Evolutionary conservation across 208 protist species (phyloP).

Genomic region (Trypanosoma grayi): DNA sequence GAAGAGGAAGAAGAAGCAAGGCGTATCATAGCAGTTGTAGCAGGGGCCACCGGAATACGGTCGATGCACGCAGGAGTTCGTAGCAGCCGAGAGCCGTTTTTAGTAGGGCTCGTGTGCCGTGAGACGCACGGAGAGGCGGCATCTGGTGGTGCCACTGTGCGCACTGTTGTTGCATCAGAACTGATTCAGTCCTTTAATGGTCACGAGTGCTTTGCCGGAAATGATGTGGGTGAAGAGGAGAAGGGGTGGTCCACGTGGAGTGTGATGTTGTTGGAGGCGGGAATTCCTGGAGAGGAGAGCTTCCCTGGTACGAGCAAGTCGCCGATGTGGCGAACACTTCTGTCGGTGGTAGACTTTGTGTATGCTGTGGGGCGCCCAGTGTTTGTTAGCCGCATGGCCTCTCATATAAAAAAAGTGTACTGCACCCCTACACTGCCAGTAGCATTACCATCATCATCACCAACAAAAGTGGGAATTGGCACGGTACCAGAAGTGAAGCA

Average conservation of each 20-base stretch:
- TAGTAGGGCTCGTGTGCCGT: slow-evolving; percentile 16
- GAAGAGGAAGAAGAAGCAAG: slow-evolving; percentile 5
- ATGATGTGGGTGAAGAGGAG: neutral
- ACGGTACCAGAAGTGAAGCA: neutral
- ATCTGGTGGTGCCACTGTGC: neutral
- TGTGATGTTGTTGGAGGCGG: slow-evolving; percentile 12
- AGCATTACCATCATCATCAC: too few relatives aligned
- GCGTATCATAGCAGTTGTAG: slow-evolving; percentile 1
- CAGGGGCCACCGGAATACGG: neutral
- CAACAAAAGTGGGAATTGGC: neutral
- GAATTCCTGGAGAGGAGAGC: neutral
- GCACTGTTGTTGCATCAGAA: neutral
- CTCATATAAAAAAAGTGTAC: slow-evolving; percentile 1
- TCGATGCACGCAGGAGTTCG: neutral
- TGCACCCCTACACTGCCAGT: neutral
- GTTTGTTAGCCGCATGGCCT: neutral
- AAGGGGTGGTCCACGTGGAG: neutral
- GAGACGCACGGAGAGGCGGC: neutral
- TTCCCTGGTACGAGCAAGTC: neutral
- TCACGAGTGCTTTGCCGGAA: neutral
- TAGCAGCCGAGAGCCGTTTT: slow-evolving; percentile 2
- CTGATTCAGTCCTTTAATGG: neutral
- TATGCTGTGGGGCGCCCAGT: slow-evolving; percentile 4
- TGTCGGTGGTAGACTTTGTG: slow-evolving; percentile 26
- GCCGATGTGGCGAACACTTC: slow-evolving; percentile 18